These are phyloP conservation scores for Ganoderma sp. DNA, from an alignment of 1,284 basidiomycete species.

Conservation along the genomic window DNA sequence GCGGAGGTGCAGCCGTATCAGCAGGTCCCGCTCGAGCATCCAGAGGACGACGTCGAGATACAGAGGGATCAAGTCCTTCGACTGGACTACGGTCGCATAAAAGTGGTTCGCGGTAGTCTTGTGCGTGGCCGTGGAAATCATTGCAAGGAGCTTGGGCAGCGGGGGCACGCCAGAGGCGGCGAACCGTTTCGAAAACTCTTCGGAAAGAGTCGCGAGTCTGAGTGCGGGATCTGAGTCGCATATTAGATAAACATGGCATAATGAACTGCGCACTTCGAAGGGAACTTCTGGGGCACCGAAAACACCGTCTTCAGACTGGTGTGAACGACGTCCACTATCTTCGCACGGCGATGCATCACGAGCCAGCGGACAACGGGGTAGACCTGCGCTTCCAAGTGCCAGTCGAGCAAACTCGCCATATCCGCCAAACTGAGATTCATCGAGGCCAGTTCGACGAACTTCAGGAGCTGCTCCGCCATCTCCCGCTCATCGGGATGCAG, in stretches of 20 bases:
- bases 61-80: conserved; percentile 68
- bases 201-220: conserved; percentile 66
- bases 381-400: conserved; percentile 86
- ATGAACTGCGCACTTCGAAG: conserved; percentile 60
- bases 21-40: conserved; percentile 87
- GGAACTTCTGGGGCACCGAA: conserved; percentile 70
- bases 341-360: conserved; percentile 88
- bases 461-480: conserved; percentile 71
- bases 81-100: conserved; percentile 76
- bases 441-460: conserved; percentile 70
- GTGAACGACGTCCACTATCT: conserved; percentile 87
- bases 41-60: conserved; percentile 90
- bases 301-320: conserved; percentile 86
- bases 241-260: neutral
- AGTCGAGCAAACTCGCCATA: conserved; percentile 83
- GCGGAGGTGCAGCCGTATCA: conserved; percentile 86
- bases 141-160: conserved; percentile 75
- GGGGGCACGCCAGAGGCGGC: conserved; percentile 66
- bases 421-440: conserved; percentile 82
- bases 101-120: conserved; percentile 69
- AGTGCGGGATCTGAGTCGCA: neutral
- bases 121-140: conserved; percentile 70
- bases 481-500: conserved; percentile 67
- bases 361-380: conserved; percentile 90
- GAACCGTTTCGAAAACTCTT: conserved; percentile 74